Evolutionary conservation across 108 stramenopile species (phyloP).

Genomic region (Nannochloropsis salina): DNA sequence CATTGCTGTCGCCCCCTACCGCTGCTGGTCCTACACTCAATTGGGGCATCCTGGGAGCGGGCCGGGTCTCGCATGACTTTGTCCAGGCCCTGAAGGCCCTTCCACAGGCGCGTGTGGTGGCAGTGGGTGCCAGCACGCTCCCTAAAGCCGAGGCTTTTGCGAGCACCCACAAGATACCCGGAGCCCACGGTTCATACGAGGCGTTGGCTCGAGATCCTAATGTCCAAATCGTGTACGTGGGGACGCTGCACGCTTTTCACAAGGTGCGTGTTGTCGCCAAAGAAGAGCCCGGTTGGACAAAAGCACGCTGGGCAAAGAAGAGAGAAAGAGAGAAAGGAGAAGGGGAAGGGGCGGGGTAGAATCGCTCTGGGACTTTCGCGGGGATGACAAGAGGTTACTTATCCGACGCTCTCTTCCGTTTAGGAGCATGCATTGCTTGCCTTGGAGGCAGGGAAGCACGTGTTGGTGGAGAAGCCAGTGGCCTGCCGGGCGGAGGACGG

Average conservation of each 20-base stretch:
- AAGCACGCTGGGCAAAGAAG: not conserved
- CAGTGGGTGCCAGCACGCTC: not conserved
- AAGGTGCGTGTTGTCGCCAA: not conserved
- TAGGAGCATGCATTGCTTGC: conserved; percentile 46
- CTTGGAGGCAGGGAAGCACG: conserved; percentile 52
- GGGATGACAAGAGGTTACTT: too few relatives aligned
- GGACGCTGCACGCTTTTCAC: conserved; percentile 54
- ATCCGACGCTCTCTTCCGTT: not conserved
- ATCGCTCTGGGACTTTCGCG: too few relatives aligned
- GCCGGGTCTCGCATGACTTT: conserved; percentile 57
- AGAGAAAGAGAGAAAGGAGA: not conserved
- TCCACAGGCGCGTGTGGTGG: not conserved
- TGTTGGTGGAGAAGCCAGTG: conserved; percentile 57
- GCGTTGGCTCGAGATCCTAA: conserved; percentile 52
- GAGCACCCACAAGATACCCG: conserved; percentile 42
- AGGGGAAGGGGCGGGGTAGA: too few relatives aligned
- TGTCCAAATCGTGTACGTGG: conserved; percentile 57
- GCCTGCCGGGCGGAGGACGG: conserved; percentile 51
- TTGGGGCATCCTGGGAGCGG: conserved; percentile 57
- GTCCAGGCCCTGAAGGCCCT: conserved; percentile 29
- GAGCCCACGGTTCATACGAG: conserved; percentile 48
- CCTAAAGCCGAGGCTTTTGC: not conserved
- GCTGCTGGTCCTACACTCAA: conserved; percentile 27
- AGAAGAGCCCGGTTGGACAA: not conserved
- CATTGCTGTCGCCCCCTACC: not conserved